Evolutionary conservation across 2,329 filamentous ascomycete genomes (phyloP).

Genomic region (Aspergillus puulaauensis): DNA sequence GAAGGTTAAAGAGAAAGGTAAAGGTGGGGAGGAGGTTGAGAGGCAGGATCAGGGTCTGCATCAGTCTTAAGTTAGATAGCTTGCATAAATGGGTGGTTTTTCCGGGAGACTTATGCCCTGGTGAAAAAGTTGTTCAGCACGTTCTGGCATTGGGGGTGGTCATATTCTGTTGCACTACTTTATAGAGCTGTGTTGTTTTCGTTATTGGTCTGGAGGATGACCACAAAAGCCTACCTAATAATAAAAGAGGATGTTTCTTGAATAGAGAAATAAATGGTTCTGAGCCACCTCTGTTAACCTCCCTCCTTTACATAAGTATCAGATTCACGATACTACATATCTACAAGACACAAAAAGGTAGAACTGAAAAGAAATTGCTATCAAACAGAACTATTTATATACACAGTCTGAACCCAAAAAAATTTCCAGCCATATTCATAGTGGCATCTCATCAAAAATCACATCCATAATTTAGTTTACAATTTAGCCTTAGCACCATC

Average conservation of each 20-base stretch:
- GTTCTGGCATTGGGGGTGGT: not conserved
- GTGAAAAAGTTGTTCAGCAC: too few species aligned
- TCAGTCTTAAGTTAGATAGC: not conserved
- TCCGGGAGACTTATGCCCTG: not conserved
- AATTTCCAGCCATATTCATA: conserved; percentile 4
- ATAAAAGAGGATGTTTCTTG: not conserved
- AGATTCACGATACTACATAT: not conserved
- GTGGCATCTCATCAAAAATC: not conserved
- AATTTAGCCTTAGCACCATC: conserved; percentile 51
- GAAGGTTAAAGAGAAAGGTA: conserved; percentile 11
- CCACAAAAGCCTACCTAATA: not conserved
- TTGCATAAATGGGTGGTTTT: not conserved
- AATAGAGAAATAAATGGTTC: not conserved
- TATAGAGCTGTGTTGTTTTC: not conserved
- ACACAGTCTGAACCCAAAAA: not conserved
- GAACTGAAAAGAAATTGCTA: conserved; percentile 2
- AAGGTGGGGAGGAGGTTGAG: conserved; percentile 13
- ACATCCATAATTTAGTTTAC: conserved; percentile 34
- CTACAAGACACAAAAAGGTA: not conserved
- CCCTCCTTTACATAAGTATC: not conserved
- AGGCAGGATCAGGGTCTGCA: not conserved
- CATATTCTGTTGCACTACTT: too few species aligned
- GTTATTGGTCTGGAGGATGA: not conserved
- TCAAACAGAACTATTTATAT: conserved; percentile 2
- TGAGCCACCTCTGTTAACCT: not conserved